Evolutionary conservation across 1,139 yeast species (phyloP).

Genomic region (Taphrina betulina): DNA sequence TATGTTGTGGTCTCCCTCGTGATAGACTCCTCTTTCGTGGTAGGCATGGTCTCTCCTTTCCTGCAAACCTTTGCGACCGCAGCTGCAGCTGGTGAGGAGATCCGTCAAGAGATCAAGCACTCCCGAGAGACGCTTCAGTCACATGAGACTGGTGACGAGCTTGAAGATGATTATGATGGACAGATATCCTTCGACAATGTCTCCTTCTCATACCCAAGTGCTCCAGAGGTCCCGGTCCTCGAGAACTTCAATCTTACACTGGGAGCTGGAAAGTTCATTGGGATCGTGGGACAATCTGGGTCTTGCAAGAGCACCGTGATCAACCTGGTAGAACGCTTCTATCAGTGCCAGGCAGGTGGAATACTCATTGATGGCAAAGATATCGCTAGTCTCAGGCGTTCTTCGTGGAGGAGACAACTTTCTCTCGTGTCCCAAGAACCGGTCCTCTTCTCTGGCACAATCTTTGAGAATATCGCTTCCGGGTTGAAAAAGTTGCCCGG

Average conservation of each 20-base stretch:
- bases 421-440: constrained; percentile 73
- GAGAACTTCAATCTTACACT: constrained; percentile 56
- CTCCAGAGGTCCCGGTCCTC: too few species aligned
- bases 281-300: constrained; percentile 73
- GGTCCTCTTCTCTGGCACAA: constrained; percentile 65
- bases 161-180: constrained; percentile 38
- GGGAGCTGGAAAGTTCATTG: constrained; percentile 53
- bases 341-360: constrained; percentile 45
- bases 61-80: constrained; percentile 13
- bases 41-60: constrained; percentile 39
- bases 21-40: constrained; percentile 44
- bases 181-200: constrained; percentile 42
- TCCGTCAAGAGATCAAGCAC: background rate
- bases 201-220: constrained; percentile 44
- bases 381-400: constrained; percentile 50
- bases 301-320: constrained; percentile 73
- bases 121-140: background rate
- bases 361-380: constrained; percentile 50
- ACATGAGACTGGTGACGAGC: background rate
- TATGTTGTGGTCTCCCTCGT: constrained; percentile 47
- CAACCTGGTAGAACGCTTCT: constrained; percentile 55
- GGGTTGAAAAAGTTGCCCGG: constrained; percentile 69
- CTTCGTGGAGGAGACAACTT: constrained; percentile 54
- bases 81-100: constrained; percentile 7
- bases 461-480: constrained; percentile 56